Evolutionary conservation across 2,329 filamentous ascomycete genomes (phyloP).

Genomic region (Paraphaeosphaeria sporulosa): DNA sequence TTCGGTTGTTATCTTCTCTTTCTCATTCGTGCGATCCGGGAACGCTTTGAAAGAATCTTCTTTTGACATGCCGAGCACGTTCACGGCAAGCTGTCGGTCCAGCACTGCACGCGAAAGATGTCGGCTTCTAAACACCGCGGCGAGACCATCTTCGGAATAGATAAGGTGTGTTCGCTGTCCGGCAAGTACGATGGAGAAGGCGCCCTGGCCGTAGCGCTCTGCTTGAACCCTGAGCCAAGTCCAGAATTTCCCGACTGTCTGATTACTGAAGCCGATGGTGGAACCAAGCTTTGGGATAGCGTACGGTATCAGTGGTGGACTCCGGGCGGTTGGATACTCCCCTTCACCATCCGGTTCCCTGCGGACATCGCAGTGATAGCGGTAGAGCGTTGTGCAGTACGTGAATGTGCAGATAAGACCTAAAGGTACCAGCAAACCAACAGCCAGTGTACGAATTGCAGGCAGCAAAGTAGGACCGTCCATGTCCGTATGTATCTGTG

Average conservation of each 20-base stretch:
- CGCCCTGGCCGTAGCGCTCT: background rate
- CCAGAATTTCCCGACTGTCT: conserved; percentile 2
- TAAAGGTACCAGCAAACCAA: background rate
- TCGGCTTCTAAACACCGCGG: background rate
- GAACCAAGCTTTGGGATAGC: background rate
- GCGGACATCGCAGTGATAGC: background rate
- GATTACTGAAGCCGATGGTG: conserved; percentile 5
- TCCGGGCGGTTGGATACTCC: background rate
- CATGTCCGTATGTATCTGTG: background rate
- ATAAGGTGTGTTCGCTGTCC: conserved; percentile 6
- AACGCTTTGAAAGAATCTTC: conserved; percentile 2
- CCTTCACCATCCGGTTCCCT: background rate
- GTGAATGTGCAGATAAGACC: conserved; percentile 1
- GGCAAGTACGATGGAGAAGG: conserved; percentile 1
- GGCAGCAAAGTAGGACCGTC: background rate
- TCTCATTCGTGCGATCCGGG: background rate
- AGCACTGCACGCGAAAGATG: background rate
- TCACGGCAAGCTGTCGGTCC: conserved; percentile 6
- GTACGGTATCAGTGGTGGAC: conserved; percentile 6
- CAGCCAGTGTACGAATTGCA: background rate
- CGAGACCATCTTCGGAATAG: background rate
- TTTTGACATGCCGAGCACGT: conserved; percentile 4
- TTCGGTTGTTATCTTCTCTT: background rate
- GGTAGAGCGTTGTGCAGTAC: background rate
- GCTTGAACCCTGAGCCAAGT: background rate